Conservation (phyloP, 2,329 filamentous ascomycete species). For the Lachnellula arida region DNA sequence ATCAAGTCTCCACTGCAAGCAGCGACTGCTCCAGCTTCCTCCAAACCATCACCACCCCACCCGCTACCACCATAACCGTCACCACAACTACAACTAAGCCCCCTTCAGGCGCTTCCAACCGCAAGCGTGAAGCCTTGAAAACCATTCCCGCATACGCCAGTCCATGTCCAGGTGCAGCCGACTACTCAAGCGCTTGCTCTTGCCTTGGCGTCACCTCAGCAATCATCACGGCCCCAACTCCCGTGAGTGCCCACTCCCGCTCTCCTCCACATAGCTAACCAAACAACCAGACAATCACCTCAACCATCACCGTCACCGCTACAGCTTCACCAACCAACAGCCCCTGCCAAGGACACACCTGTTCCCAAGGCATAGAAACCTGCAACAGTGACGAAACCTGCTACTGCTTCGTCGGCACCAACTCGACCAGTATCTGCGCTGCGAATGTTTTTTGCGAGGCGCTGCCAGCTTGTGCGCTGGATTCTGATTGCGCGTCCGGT, state of each 20-base stretch:
- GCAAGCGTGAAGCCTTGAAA: not conserved
- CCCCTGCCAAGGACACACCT: conserved; percentile 6
- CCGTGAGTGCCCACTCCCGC: conserved; percentile 7
- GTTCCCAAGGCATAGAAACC: conserved; percentile 18
- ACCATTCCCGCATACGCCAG: conserved; percentile 25
- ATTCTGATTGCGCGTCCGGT: conserved; percentile 16
- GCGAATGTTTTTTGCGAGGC: conserved; percentile 17
- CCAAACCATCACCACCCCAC: conserved; percentile 5
- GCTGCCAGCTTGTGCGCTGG: conserved; percentile 13
- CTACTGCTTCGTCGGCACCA: conserved; percentile 18
- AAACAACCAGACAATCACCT: conserved; percentile 10
- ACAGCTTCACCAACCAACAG: conserved; percentile 12
- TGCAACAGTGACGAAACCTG: conserved; percentile 14
- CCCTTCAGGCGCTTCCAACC: not conserved
- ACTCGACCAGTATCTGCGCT: conserved; percentile 18
- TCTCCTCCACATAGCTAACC: not conserved
- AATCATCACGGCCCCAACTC: conserved; percentile 11
- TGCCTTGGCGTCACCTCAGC: conserved; percentile 20
- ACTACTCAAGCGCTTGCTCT: conserved; percentile 24
- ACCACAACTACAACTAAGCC: conserved; percentile 7
- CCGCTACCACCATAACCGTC: conserved; percentile 5
- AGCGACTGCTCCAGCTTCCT: conserved; percentile 20
- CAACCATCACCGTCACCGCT: conserved; percentile 11
- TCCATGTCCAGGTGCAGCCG: conserved; percentile 14
- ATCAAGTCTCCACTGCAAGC: conserved; percentile 8